Percentiles rank a stretch among this genome's conserved stretches.
Conservation (phyloP, 345 rosid species). For the Sisymbrium irio region DNA sequence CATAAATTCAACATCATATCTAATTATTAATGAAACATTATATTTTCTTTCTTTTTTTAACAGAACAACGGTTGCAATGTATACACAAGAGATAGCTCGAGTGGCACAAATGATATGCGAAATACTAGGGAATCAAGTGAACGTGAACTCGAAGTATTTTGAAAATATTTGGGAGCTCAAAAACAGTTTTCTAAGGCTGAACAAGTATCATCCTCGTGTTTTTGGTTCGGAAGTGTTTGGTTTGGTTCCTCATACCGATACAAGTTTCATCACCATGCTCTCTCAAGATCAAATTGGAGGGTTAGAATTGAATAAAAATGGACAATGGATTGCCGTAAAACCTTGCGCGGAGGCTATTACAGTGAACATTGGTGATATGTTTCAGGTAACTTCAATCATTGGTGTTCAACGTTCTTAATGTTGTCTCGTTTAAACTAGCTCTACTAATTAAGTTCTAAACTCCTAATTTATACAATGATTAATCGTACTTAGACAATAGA, state of each 20-base stretch:
- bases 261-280: constrained; percentile 59
- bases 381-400: constrained; percentile 50
- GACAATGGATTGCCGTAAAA: constrained; percentile 58
- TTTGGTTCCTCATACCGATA: constrained; percentile 75
- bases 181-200: constrained; percentile 56
- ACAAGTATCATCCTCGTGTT: constrained; percentile 74
- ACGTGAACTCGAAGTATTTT: constrained; percentile 42
- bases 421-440: not conserved
- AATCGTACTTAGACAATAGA: not conserved
- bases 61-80: constrained; percentile 47
- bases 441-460: not conserved
- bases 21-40: not conserved
- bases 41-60: not conserved
- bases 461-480: not conserved
- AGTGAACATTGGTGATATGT: constrained; percentile 73
- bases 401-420: not conserved
- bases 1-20: not conserved
- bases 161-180: constrained; percentile 38
- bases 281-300: constrained; percentile 69
- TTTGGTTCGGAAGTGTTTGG: constrained; percentile 51
- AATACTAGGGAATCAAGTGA: constrained; percentile 43
- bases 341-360: constrained; percentile 58
- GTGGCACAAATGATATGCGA: constrained; percentile 50
- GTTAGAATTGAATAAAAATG: constrained; percentile 54
- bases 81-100: constrained; percentile 32